Base-by-base conservation (phyloP, 2,329 filamentous ascomycete species). In the Plenodomus lindquistii region DNA sequence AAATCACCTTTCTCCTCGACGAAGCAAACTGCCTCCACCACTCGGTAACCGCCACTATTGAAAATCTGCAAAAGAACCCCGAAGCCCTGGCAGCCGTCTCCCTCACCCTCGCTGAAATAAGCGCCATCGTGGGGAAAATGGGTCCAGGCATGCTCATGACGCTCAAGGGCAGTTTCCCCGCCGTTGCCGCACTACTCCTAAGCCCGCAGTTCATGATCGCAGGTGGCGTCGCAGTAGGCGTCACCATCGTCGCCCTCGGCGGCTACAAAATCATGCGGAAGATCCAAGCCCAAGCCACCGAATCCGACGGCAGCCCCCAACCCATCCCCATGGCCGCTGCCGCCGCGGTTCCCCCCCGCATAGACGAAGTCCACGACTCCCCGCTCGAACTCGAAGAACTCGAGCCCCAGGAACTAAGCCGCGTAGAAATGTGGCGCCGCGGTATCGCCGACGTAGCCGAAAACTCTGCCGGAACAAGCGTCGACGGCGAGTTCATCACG, bases 231-330 rank as follows among this genome's bases (percentile, higher is more conserved):
- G 90, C 89, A 0, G 85, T 96, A 0, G 94, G 94, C 13, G 86
- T 96, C n/a, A 97, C 94, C 0, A 86, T 97, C 8, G 90, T 99
- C 63, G 92, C 94, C 70, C 90, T 99, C 51, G 94, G 94, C 44
- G 93, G 94, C 4, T 97, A 91, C 82, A 97, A 96, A 76, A 97
- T 99, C 70, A 86, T 99, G 74, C 95, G 97, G 79, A 87, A 85
- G 61, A 89, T 97, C 58, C 77, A 79, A 63, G 76, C 69, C 13
- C 73, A 74, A 48, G 75, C 75, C 27, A 67, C 65, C 9, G 68
- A 72, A 21, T n/a, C n/a, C n/a, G 62, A 64, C 20, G 54, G 45
- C 59, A 45, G 35, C 35, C 47, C 59, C 7, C 10, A 37, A 44
- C 46, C 57, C 55, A 37, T 52, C 37, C 52, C 62, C 27, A 57